Conservation (phyloP, 805 yeast genomes). For the Saccharomycopsis olivae region DNA sequence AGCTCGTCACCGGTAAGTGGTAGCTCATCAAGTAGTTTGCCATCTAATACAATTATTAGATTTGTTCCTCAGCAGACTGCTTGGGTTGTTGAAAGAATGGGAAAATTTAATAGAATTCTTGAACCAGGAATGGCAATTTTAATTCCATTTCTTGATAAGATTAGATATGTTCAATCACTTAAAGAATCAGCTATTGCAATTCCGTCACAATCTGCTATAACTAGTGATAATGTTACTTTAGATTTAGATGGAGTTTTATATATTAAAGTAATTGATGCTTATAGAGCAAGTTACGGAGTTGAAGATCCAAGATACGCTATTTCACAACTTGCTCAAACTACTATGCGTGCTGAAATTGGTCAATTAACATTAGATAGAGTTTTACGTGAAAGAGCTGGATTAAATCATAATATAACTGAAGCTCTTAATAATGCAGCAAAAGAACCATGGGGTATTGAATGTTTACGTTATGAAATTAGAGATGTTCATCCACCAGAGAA, state of each 20-base stretch:
- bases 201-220: conserved; percentile 76
- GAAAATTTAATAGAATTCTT: conserved; percentile 59
- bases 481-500: conserved; percentile 83
- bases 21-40: no score
- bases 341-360: conserved; percentile 86
- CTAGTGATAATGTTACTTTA: conserved; percentile 75
- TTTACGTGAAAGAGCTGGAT: conserved; percentile 60
- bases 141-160: conserved; percentile 62
- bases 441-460: conserved; percentile 73
- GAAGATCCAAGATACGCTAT: conserved; percentile 83
- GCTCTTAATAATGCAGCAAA: conserved; percentile 85
- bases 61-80: conserved; percentile 89
- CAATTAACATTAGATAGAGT: conserved; percentile 72
- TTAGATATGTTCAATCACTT: conserved; percentile 71
- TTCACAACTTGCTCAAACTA: conserved; percentile 78
- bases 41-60: conserved; percentile 63
- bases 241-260: conserved; percentile 81
- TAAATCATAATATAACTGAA: conserved; percentile 64
- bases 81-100: conserved; percentile 88
- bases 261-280: conserved; percentile 68
- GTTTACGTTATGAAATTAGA: conserved; percentile 76
- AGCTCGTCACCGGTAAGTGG: no score
- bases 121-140: conserved; percentile 71
- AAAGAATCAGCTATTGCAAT: conserved; percentile 82
- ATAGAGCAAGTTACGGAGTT: conserved; percentile 79